Evolutionary conservation across 2,329 filamentous ascomycete genomes (phyloP).

Genomic region (Apiospora aurea): DNA sequence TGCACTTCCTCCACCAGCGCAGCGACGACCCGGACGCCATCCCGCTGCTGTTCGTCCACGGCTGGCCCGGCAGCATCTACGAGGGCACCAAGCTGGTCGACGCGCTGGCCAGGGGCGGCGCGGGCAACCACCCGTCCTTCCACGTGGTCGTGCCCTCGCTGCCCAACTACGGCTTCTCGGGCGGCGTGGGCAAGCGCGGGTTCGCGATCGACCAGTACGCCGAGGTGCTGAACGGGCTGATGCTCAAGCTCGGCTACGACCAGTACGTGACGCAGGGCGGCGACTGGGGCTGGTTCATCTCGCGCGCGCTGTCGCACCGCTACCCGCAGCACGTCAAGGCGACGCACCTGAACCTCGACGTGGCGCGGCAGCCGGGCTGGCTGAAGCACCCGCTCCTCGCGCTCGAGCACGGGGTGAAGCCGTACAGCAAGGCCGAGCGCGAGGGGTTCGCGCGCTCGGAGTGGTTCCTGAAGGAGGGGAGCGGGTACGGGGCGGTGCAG

Average conservation of each 20-base stretch:
- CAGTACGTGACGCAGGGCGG: constrained; percentile 67
- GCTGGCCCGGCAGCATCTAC: constrained; percentile 65
- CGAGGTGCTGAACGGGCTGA: constrained; percentile 64
- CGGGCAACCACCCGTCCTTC: constrained; percentile 45
- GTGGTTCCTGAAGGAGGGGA: constrained; percentile 63
- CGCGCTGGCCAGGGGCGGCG: constrained; percentile 39
- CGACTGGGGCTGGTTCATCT: constrained; percentile 74
- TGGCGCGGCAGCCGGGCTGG: neutral
- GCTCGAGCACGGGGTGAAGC: constrained; percentile 43
- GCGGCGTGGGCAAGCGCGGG: constrained; percentile 50
- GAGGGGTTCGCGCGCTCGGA: constrained; percentile 53
- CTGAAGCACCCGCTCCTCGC: constrained; percentile 23
- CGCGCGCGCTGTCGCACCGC: constrained; percentile 62
- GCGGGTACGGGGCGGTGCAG: constrained; percentile 65
- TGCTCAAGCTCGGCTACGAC: constrained; percentile 65
- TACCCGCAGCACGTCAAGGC: constrained; percentile 70
- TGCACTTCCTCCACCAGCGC: constrained; percentile 67
- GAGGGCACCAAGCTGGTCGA: constrained; percentile 65
- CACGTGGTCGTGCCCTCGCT: constrained; percentile 56
- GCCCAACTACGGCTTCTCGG: constrained; percentile 54
- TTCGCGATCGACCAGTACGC: constrained; percentile 65
- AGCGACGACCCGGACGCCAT: constrained; percentile 54
- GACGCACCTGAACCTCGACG: constrained; percentile 45
- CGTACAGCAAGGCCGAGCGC: constrained; percentile 56
- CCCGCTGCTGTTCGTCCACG: constrained; percentile 39